phyloP scores from a whole-genome alignment of 176 grass and related monocot species.

The Dendrocalamus sinicus region DNA sequence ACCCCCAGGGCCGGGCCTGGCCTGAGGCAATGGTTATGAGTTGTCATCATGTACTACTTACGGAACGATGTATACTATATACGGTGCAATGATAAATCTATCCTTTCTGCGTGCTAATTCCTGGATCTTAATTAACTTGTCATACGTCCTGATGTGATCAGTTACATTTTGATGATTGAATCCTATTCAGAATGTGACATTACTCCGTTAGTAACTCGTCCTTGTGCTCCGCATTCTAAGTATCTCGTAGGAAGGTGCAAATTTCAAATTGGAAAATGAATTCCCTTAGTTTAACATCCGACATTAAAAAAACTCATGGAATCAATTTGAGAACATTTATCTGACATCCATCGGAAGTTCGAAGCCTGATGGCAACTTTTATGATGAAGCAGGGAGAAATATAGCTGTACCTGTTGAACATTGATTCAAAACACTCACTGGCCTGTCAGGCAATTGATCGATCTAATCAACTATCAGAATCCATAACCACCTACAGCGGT shows the following conservation, averaged over 20 bases:
- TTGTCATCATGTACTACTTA: slow-evolving; percentile 22
- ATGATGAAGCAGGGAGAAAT: background rate
- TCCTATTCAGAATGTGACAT: background rate
- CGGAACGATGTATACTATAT: slow-evolving; percentile 33
- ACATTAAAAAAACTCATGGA: background rate
- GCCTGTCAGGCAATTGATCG: background rate
- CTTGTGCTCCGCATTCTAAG: background rate
- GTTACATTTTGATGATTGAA: background rate
- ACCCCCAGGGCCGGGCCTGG: no score
- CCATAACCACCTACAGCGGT: background rate
- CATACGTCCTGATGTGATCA: background rate
- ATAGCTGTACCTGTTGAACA: background rate
- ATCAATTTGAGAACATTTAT: background rate
- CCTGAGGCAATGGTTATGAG: slow-evolving; percentile 23
- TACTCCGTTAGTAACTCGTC: background rate
- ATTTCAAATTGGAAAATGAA: background rate
- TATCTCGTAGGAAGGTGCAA: background rate
- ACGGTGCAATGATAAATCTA: slow-evolving; percentile 24
- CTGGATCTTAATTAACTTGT: background rate
- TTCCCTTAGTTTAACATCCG: background rate
- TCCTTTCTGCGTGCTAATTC: background rate
- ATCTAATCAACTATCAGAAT: background rate
- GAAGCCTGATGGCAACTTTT: background rate
- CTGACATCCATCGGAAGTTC: background rate
- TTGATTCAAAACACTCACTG: background rate